Evolutionary conservation across 148 eudicot genomes (phyloP).

Genomic region (Mesembryanthemum crystallinum): DNA sequence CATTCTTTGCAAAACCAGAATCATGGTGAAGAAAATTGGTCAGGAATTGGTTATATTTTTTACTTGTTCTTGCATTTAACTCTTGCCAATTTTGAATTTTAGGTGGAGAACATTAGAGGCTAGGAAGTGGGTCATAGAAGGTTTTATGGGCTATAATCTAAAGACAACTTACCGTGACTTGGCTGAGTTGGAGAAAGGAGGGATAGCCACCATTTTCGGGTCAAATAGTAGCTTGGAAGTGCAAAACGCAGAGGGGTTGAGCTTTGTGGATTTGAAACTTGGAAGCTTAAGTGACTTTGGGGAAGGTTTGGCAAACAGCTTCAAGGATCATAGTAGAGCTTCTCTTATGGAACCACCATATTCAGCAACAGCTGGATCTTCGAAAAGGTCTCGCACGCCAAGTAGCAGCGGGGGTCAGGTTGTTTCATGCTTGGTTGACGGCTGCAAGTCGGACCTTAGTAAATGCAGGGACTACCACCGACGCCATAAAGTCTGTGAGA

Average conservation of each 20-base stretch:
- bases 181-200: constrained; percentile 35
- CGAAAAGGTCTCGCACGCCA: constrained; percentile 49
- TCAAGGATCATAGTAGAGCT: constrained; percentile 18
- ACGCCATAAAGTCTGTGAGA: constrained; percentile 75
- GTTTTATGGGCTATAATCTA: constrained; percentile 46
- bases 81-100: constrained; percentile 1
- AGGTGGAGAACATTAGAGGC: constrained; percentile 14
- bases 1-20: not conserved
- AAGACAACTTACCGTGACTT: constrained; percentile 40
- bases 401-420: constrained; percentile 34
- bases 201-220: constrained; percentile 29
- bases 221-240: constrained; percentile 26
- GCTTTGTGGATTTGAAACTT: constrained; percentile 46
- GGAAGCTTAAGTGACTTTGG: constrained; percentile 38
- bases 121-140: constrained; percentile 13
- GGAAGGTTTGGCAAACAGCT: constrained; percentile 23
- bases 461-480: constrained; percentile 63
- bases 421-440: constrained; percentile 57
- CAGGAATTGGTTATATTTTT: not conserved
- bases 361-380: constrained; percentile 38
- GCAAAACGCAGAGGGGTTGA: constrained; percentile 22
- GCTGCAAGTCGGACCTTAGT: constrained; percentile 60
- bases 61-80: not conserved
- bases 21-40: not conserved
- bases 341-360: constrained; percentile 37